Conservation (phyloP, 1,284 basidiomycete species). For the Papiliotrema nemorosa region DNA sequence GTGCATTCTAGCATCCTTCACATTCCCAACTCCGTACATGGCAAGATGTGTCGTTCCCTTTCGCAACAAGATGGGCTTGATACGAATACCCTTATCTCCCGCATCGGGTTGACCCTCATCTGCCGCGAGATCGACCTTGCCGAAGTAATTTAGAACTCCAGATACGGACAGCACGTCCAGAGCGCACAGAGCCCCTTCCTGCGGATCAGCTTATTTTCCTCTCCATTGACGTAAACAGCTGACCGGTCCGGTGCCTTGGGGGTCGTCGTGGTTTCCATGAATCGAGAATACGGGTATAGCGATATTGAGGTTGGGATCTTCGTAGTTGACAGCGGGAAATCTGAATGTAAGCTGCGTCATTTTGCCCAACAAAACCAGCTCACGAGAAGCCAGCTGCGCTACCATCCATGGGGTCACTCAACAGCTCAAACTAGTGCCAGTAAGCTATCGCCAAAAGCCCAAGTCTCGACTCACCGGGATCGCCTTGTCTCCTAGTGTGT, state of each 20-base stretch:
- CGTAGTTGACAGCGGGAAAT: constrained; percentile 95
- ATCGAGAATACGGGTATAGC: constrained; percentile 96
- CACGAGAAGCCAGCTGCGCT: constrained; percentile 78
- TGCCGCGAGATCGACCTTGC: constrained; percentile 61
- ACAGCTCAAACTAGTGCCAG: constrained; percentile 66
- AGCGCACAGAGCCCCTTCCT: constrained; percentile 93
- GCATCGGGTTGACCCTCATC: constrained; percentile 59
- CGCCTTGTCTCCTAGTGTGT: constrained; percentile 81
- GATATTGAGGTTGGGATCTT: constrained; percentile 93
- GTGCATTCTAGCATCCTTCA: constrained; percentile 94
- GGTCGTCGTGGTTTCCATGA: constrained; percentile 98
- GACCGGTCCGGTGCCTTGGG: constrained; percentile 89
- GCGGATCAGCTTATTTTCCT: constrained; percentile 4
- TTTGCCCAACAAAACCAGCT: constrained; percentile 36
- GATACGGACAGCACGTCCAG: constrained; percentile 91
- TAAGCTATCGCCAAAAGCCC: neutral
- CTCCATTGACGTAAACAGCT: constrained; percentile 28
- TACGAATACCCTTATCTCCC: constrained; percentile 64
- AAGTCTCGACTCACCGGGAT: constrained; percentile 50
- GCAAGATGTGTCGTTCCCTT: constrained; percentile 85
- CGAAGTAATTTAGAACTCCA: constrained; percentile 96
- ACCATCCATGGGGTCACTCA: constrained; percentile 89
- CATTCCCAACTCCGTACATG: constrained; percentile 93
- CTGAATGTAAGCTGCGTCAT: constrained; percentile 50
- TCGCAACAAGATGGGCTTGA: constrained; percentile 81